Base-by-base conservation (phyloP, 2,329 filamentous ascomycete species). In the Conoideocrella luteorostrata region DNA sequence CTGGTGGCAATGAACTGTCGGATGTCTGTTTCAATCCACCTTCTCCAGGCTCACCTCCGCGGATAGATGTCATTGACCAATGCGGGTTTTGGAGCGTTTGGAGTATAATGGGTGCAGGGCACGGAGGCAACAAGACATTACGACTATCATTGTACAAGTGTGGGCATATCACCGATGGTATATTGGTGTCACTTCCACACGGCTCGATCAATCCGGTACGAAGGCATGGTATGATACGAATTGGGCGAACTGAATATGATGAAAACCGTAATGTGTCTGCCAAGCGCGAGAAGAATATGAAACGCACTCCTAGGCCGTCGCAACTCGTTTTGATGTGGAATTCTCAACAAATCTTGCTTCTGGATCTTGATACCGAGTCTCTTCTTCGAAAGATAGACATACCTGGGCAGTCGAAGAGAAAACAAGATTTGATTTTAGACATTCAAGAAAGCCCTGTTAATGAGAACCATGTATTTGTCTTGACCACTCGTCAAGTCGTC, bases 11-110 rank as follows among this genome's bases (percentile, higher is more conserved):
- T 23, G 56, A 69, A 1, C 81, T 86, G 52, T 71, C 72, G 0
- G 81, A 89, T 60, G 67, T 85, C 3, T 63, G 75, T 0, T 86
- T 89, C 57, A 83, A 82, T 49, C 77, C 82, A 0, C 61, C 62
- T 4, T 56, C 55, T 5, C 50, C 47, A 15, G 56, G 64, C 46
- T 50, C 76, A 65, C 58, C 77, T 70, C 73, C 78, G 2, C 81
- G 85, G 52, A 63, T 89, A 41, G 81, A 72, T 13, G 67, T 88
- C 21, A 68, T 89, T 15, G 82, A 89, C 53, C 69, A 78, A 41
- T 65, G 65, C 26, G 84, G 84, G 2, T 69, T 67, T 45, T 90
- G 85, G 86, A 80, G 69, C 34, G 60, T 88, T 4, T 88, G 82
- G 80, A 72, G 84, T 47, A 64, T 84, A 20, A 51, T 53, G 11